Percentiles rank a stretch among this genome's conserved stretches.
These are phyloP conservation scores for Echinochloa phyllopogon DNA, from an alignment of 176 grass and related monocot genomes.

Conservation along the genomic window DNA sequence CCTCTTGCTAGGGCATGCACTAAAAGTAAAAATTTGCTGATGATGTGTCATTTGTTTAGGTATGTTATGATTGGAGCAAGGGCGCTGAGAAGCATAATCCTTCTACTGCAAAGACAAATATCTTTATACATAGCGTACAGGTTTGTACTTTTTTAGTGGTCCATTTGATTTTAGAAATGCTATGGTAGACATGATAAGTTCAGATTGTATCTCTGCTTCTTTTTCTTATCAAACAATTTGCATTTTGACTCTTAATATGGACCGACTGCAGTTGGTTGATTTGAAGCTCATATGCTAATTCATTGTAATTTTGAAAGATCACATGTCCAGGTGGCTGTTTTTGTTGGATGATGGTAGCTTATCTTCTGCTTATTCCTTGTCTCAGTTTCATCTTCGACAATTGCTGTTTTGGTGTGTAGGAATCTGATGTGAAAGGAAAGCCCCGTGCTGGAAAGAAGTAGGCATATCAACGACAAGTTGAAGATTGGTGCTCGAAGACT, in stretches of 20 bases:
- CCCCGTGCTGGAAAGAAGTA: conserved; percentile 73
- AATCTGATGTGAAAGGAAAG: conserved; percentile 94
- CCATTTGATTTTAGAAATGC: conserved; percentile 27
- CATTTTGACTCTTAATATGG: neutral
- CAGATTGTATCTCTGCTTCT: neutral
- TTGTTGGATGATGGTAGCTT: conserved; percentile 11
- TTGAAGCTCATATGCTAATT: conserved; percentile 23
- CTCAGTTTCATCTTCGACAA: neutral
- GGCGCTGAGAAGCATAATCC: conserved; percentile 97
- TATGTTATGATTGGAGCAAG: conserved; percentile 96
- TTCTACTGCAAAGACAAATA: conserved; percentile 84
- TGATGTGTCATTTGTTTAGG: conserved; percentile 49
- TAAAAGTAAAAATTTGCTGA: conserved; percentile 2
- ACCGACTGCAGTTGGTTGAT: neutral
- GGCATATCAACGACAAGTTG: neutral
- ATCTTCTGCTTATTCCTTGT: neutral
- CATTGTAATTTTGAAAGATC: conserved; percentile 11
- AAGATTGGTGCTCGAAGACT: neutral
- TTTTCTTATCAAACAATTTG: neutral
- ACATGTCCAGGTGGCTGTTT: neutral
- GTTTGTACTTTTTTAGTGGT: conserved; percentile 50
- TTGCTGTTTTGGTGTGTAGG: conserved; percentile 48
- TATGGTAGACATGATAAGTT: neutral
- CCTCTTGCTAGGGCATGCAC: neutral
- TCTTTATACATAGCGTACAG: conserved; percentile 88